phyloP scores from a whole-genome alignment of 768 basidiomycete species.

The Collybiopsis confluens region DNA sequence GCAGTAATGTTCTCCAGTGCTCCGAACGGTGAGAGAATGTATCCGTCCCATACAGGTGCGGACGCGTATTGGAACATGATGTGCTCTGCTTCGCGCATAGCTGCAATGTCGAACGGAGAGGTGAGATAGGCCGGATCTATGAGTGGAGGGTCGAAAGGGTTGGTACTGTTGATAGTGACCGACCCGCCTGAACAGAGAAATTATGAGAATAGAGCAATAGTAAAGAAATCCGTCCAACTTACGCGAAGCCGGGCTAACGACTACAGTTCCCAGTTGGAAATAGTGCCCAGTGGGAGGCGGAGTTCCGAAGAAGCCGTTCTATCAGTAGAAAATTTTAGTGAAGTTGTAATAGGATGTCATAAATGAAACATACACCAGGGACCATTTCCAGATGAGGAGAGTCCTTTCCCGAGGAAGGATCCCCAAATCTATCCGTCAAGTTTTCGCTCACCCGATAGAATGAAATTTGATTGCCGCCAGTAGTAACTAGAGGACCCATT shows the following conservation, averaged over 20 bases:
- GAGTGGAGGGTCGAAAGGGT: slow-evolving; percentile 34
- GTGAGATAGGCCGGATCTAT: slow-evolving; percentile 42
- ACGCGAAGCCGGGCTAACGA: slow-evolving; percentile 17
- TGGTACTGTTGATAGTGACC: slow-evolving; percentile 28
- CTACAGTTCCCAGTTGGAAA: not conserved
- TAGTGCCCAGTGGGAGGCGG: slow-evolving; percentile 6
- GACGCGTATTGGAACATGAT: slow-evolving; percentile 11
- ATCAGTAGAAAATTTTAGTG: not conserved
- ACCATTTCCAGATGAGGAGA: slow-evolving; percentile 2
- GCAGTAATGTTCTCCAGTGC: not conserved
- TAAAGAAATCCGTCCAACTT: not conserved
- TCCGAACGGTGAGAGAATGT: slow-evolving; percentile 7
- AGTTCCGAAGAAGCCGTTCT: slow-evolving; percentile 7
- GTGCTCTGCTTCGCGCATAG: slow-evolving; percentile 16
- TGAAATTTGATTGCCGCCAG: slow-evolving; percentile 8
- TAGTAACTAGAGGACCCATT: slow-evolving; percentile 15
- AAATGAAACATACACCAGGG: slow-evolving; percentile 8
- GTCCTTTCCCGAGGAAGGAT: slow-evolving; percentile 21
- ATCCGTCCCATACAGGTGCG: slow-evolving; percentile 13
- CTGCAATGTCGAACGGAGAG: slow-evolving; percentile 13
- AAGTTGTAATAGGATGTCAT: no score
- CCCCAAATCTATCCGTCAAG: slow-evolving; percentile 10
- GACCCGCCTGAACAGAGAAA: slow-evolving; percentile 17
- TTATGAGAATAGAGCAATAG: not conserved
- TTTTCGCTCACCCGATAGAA: slow-evolving; percentile 17